Percentiles rank a stretch among this genome's conserved stretches.
phyloP scores from a whole-genome alignment of 495 filamentous ascomycete species.

The Lasiosphaeria miniovina region DNA sequence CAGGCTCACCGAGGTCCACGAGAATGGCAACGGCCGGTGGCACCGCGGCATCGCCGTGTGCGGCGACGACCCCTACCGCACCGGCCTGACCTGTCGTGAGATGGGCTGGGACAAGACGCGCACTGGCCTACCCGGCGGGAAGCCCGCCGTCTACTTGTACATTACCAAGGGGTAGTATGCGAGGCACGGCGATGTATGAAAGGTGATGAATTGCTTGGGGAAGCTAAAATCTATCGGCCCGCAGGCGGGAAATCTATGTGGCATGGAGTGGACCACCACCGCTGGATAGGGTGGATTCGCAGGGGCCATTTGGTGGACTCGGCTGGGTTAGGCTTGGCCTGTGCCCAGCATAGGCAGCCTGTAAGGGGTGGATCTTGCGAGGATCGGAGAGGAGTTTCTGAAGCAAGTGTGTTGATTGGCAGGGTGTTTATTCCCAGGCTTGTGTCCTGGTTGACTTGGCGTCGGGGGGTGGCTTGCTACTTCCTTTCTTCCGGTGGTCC shows the following conservation, averaged over 20 bases:
- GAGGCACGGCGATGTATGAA: neutral
- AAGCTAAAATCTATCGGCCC: no score
- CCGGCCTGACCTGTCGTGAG: slow-evolving; percentile 31
- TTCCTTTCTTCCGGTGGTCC: neutral
- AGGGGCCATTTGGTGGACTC: no score
- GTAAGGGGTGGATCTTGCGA: no score
- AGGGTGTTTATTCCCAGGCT: no score
- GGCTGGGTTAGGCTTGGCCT: no score
- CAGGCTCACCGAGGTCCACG: slow-evolving; percentile 39
- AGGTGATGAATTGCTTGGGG: neutral
- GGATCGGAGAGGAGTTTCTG: no score
- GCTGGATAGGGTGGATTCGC: no score
- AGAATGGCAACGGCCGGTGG: slow-evolving; percentile 38
- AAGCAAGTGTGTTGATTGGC: no score
- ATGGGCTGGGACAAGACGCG: slow-evolving; percentile 40
- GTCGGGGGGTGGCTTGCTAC: neutral
- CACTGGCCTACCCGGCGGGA: slow-evolving; percentile 32
- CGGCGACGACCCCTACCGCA: slow-evolving; percentile 24
- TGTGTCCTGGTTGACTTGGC: neutral
- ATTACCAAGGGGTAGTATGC: slow-evolving; percentile 38
- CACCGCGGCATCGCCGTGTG: slow-evolving; percentile 31
- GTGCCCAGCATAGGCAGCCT: no score
- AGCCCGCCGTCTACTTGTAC: slow-evolving; percentile 40
- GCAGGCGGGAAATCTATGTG: no score
- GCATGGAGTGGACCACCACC: no score